Base-by-base conservation (phyloP, 495 filamentous ascomycete genomes). In the Daldinia bambusicola region DNA sequence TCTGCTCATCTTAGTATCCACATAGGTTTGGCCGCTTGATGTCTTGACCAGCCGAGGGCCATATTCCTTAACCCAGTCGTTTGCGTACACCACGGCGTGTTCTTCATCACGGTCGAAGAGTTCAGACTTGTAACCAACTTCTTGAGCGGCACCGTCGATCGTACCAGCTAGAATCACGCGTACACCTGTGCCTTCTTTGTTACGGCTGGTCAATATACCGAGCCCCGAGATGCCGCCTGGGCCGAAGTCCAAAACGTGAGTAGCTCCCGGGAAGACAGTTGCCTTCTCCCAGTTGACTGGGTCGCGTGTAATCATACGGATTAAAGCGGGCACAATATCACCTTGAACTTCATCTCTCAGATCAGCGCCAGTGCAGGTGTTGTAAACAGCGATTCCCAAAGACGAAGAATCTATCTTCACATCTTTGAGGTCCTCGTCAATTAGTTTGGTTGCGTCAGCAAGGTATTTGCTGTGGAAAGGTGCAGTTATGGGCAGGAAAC, bases 381-480 rank as follows among this genome's bases (percentile, higher is more conserved):
- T 86, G 76, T 88, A 98, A 56, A 98, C 91, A 12, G 95, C 89
- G 59, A 97, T 93, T 38, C 82, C 88, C 20, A 98, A 85, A 5
- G 85, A 85, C 62, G 85, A 83, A 56, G 86, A 86, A 43, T 89
- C 84, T 32, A 97, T 92, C 7, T 86, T 78, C 26, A 99, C 81
- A 72, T 93, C 89, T 74, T 92, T 92, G 45, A 98, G 83, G 75
- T 99, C 96, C 64, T 97, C 91, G 41, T 91, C 84, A 61, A 98
- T 92, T 45, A 92, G 85, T 52, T 89, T 86, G 14, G 91, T 90
- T 2, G 96, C 94, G 45, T 92, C 87, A 48, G 87, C 84, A 43
- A 99, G 87, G 74, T 97, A 97, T 66, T 91, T 91, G 84, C 95
- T 98, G 82, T 99, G 96, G 84, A 99, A 99, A 6, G 96, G 96